Evolutionary conservation across 2,329 filamentous ascomycete genomes (phyloP).

Genomic region (Gnomoniopsis smithogilvyi): DNA sequence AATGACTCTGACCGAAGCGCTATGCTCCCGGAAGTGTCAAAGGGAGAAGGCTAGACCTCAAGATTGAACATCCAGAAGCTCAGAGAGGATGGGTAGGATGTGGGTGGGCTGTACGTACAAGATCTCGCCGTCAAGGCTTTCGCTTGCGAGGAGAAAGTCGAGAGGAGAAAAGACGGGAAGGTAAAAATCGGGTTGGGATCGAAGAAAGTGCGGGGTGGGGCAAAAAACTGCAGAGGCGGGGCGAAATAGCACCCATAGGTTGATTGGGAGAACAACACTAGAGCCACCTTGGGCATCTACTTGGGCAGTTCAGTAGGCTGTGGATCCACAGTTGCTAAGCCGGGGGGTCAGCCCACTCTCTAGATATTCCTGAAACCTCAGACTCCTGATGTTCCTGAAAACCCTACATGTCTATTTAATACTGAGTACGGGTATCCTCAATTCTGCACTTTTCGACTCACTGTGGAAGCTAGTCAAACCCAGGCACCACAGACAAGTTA

Average conservation of each 20-base stretch:
- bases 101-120: slow-evolving; percentile 12
- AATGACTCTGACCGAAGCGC: background rate
- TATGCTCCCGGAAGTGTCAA: slow-evolving; percentile 2
- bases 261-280: too few species aligned
- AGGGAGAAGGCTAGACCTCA: background rate
- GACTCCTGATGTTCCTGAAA: too few species aligned
- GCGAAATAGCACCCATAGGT: background rate
- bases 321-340: too few species aligned
- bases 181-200: slow-evolving; percentile 11
- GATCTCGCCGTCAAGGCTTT: slow-evolving; percentile 19
- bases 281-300: too few species aligned
- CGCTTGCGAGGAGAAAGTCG: slow-evolving; percentile 13
- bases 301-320: too few species aligned
- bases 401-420: too few species aligned
- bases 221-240: slow-evolving; percentile 8
- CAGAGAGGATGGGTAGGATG: background rate
- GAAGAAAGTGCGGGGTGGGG: slow-evolving; percentile 16
- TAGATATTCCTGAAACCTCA: too few species aligned
- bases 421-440: too few species aligned
- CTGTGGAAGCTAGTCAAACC: too few species aligned
- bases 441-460: too few species aligned
- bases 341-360: too few species aligned
- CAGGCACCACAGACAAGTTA: too few species aligned
- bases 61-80: background rate
- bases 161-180: slow-evolving; percentile 15